Conservation (phyloP, 192 early-diverging fungal genomes). For the Coemansia javaensis region DNA sequence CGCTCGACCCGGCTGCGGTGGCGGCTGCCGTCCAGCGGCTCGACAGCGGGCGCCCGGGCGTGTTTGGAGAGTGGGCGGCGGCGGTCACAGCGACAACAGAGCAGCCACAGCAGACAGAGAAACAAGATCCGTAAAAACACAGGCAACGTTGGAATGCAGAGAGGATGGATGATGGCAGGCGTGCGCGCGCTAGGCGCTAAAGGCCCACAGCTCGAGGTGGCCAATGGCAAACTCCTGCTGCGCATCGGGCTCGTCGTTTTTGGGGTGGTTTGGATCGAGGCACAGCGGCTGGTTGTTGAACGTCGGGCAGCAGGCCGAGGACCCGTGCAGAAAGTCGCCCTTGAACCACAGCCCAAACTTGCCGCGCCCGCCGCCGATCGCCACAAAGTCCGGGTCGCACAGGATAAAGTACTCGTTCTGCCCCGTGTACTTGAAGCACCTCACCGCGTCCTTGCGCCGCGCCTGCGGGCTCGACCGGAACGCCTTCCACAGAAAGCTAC, state of each 20-base stretch:
- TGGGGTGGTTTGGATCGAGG: slow-evolving; percentile 22
- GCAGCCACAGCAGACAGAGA: too few relatives aligned
- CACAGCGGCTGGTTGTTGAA: slow-evolving; percentile 71
- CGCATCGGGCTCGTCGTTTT: slow-evolving; percentile 29
- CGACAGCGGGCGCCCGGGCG: background rate
- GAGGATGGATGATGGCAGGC: too few relatives aligned
- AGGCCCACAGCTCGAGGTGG: slow-evolving; percentile 47
- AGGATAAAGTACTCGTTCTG: slow-evolving; percentile 77
- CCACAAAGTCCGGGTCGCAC: slow-evolving; percentile 68
- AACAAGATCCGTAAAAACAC: too few relatives aligned
- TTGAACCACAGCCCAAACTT: slow-evolving; percentile 74
- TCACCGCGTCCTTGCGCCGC: slow-evolving; percentile 48
- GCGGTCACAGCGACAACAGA: too few relatives aligned
- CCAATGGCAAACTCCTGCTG: slow-evolving; percentile 48
- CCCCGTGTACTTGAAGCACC: slow-evolving; percentile 67
- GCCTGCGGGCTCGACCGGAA: slow-evolving; percentile 38
- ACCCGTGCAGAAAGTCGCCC: slow-evolving; percentile 62
- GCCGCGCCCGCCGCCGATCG: slow-evolving; percentile 74
- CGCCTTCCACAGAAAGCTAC: slow-evolving; percentile 68
- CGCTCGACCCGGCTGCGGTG: background rate
- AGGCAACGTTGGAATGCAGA: background rate
- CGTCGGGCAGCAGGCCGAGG: slow-evolving; percentile 63
- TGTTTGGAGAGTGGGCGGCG: background rate
- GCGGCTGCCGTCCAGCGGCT: background rate
- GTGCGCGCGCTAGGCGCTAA: slow-evolving; percentile 17